Base-by-base conservation (phyloP, 805 yeast species). In the Blastobotrys muscicola region DNA sequence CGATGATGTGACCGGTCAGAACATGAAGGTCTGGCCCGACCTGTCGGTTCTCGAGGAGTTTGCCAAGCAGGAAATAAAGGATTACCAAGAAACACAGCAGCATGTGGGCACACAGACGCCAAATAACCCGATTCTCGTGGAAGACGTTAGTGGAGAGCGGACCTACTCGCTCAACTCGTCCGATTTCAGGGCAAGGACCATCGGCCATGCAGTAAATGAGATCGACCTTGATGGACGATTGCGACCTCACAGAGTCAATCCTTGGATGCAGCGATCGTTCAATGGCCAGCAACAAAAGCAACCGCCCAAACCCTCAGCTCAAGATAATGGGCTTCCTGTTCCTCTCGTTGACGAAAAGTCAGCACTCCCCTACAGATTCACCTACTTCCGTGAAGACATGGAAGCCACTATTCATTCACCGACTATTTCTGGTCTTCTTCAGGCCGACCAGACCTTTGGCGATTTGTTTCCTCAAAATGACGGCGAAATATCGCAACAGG, bases 351-450 rank as follows among this genome's bases (percentile, higher is more conserved):
- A 46, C 45, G 58, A 67, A 30, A 69, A 68, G 48, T 67, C 70
- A 38, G 71, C 71, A 11, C 77, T 74, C 45, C 76, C 76, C 48
- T 79, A 78, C 59, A 69, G 97, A 50, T 90, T 85, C 66, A 86
- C 97, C 0, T 90, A 90, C 58, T 90, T 92, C 63, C 72, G 97
- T 51, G 95, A 87, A 50, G 94, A 86, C 55, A 62, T 90, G 51
- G 83, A 81, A 11, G 78, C 86, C n/a, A 89, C 97, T 0, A 76
- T 89, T 16, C 97, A 89, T 61, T 78, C 96, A 0, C 86, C 95
- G 2, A 80, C 85, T 4, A 80, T 89, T 20, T 81, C 94, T 3
- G 96, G 96, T 0, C 66, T 89, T 15, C 57, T 82, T 31, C 80
- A 77, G 53, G 76, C 78, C 1, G 78, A 73, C 9, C 78, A 75